Percentiles rank a stretch among this genome's conserved stretches.
These are phyloP conservation scores for Rhytidhysteron rufulum DNA, from an alignment of 2,329 filamentous ascomycete genomes.

Conservation along the genomic window DNA sequence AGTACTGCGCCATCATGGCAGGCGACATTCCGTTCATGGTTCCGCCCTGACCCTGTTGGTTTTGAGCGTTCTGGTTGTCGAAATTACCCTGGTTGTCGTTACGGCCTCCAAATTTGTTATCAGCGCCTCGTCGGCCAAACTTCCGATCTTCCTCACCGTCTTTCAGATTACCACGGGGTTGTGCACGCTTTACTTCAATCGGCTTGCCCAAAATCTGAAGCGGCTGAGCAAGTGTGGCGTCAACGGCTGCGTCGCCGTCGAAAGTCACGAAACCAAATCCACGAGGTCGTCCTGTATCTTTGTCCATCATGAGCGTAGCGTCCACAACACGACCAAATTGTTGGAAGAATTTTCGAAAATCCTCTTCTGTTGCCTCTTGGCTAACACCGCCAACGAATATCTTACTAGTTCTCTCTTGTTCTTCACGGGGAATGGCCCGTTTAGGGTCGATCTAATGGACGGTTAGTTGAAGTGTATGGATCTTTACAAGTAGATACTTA, in stretches of 20 bases:
- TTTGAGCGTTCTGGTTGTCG: constrained; percentile 46
- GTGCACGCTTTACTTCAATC: constrained; percentile 97
- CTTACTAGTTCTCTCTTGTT: constrained; percentile 97
- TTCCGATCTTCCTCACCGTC: constrained; percentile 75
- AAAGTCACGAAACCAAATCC: constrained; percentile 99
- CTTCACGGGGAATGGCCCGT: constrained; percentile 91
- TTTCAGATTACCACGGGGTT: constrained; percentile 88
- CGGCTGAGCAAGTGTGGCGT: constrained; percentile 78
- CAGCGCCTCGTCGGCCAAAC: constrained; percentile 30
- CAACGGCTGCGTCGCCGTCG: constrained; percentile 91
- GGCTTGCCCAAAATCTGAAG: constrained; percentile 92
- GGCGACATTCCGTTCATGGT: constrained; percentile 71
- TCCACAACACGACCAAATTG: constrained; percentile 96
- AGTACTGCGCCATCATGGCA: constrained; percentile 97
- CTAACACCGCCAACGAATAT: constrained; percentile 98
- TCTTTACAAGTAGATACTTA: no score
- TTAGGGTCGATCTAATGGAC: constrained; percentile 84
- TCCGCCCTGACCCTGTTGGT: constrained; percentile 35
- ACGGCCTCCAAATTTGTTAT: constrained; percentile 35
- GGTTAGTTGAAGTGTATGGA: constrained; percentile 16
- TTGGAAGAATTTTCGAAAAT: constrained; percentile 95
- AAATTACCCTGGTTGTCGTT: constrained; percentile 47
- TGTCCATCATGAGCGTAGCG: constrained; percentile 99
- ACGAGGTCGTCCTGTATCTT: constrained; percentile 93
- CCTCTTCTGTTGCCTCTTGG: constrained; percentile 92